Conservation (phyloP, 2,329 filamentous ascomycete species). For the Calonectria crousiana region DNA sequence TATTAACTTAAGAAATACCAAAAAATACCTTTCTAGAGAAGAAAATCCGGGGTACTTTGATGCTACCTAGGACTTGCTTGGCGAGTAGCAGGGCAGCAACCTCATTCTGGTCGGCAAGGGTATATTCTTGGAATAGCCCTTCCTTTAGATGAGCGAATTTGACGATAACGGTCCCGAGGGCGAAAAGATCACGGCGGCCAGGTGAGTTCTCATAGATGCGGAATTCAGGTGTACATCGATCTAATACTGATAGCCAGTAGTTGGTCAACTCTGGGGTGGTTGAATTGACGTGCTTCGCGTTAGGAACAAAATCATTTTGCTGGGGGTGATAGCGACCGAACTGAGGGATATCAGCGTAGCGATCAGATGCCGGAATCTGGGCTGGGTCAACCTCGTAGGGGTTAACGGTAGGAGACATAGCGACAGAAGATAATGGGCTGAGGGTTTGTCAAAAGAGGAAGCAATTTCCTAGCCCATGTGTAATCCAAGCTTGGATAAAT, state of each 20-base stretch:
- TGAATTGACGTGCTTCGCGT: neutral
- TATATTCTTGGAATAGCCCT: neutral
- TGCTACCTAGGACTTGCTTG: neutral
- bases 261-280: neutral
- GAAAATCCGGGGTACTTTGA: neutral
- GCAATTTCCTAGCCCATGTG: too few species aligned
- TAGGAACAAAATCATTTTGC: neutral
- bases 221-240: neutral
- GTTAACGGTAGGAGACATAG: neutral
- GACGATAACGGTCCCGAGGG: neutral
- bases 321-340: neutral
- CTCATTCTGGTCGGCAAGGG: neutral
- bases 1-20: neutral
- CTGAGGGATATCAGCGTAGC: neutral
- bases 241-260: neutral
- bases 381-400: neutral
- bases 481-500: too few species aligned
- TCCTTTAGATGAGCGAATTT: neutral
- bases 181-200: neutral
- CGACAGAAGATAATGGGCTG: too few species aligned
- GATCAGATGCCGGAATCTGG: neutral
- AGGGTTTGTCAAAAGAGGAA: too few species aligned
- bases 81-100: neutral
- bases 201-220: neutral
- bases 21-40: neutral